Evolutionary conservation across 257 asterid species (phyloP), one percentile per base, ranked within the genome.

Genomic region (Plantago major): DNA sequence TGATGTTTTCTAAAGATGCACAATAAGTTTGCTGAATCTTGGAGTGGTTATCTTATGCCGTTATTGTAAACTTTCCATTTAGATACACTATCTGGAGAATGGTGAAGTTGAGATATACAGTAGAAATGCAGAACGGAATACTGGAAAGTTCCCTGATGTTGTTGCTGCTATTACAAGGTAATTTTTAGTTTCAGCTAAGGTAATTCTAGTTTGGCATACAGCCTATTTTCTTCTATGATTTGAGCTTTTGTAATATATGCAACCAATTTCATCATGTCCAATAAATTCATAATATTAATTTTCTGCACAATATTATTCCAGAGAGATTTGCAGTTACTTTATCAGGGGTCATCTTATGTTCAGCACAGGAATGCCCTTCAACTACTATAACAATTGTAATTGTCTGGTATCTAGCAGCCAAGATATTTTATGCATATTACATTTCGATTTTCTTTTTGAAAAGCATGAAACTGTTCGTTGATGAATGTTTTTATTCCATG

Each of bases 141-240:
- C 99, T 50, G 97, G 92, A 72, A 93, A 93, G 70, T 93, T 83
- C 78, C 99, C 96, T 18, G 97, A 93, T 71, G 96, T 89, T 62
- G 88, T 85, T 56, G 84, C 81, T 60, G 80, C 85, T 67, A 48
- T 93, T 66, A 63, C 84, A 55, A 93, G 97, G 99, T 93, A 82
- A 55, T 51, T 64, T 63, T 76, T 56, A 47, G 58, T 63, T 69
- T 53, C 7, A 33, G 40, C 37, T 2, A 33, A 7, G 6, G 6
- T 2, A 33, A 33, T 4, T 33, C 5, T 30, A 57, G 42, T 16
- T 3, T 47, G 17, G 19, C 0, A 14, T 18, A 18, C 17, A n/a
- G 44, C 53, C 15, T 63, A 46, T 15, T 53, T 61, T 58, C 54
- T 46, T 57, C 52, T 49, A 49, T 58, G 64, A 16, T 49, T 58